These are phyloP conservation scores for Apiotrichum gamsii DNA, from an alignment of 1,284 basidiomycete species.

Conservation along the genomic window DNA sequence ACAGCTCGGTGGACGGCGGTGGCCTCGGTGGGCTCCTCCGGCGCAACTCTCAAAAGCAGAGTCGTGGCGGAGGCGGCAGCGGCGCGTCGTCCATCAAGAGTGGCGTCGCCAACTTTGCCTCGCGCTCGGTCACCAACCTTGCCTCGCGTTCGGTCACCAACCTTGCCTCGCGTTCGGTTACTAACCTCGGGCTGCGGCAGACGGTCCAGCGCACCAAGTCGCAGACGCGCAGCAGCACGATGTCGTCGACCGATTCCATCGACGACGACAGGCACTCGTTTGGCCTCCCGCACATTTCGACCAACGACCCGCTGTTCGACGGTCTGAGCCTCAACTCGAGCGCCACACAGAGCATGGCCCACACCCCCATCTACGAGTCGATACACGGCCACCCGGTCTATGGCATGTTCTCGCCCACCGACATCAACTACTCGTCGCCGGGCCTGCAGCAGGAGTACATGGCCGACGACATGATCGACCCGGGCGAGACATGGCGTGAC, in stretches of 20 bases:
- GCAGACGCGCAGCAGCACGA: not conserved
- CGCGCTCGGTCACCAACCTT: constrained; percentile 1
- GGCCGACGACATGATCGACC: constrained; percentile 20
- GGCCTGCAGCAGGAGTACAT: constrained; percentile 1
- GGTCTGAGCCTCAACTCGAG: not conserved
- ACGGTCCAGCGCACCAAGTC: not conserved
- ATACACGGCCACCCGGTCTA: not conserved
- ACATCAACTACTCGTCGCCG: not conserved
- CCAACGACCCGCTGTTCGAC: constrained; percentile 10
- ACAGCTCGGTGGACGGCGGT: no score
- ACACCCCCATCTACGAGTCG: not conserved
- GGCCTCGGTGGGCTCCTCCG: constrained; percentile 1
- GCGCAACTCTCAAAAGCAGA: not conserved
- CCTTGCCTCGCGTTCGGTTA: not conserved
- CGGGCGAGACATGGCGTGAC: constrained; percentile 34
- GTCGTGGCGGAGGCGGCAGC: not conserved
- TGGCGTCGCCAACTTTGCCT: not conserved
- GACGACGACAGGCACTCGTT: constrained; percentile 28
- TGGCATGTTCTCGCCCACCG: not conserved
- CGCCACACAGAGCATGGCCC: not conserved
- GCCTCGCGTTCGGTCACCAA: constrained; percentile 1
- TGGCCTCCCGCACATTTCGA: constrained; percentile 35
- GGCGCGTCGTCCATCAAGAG: not conserved
- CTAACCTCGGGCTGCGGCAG: not conserved
- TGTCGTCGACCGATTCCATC: not conserved